phyloP scores from a whole-genome alignment of 2,329 filamentous ascomycete genomes.

The Mycosphaerella sp. region DNA sequence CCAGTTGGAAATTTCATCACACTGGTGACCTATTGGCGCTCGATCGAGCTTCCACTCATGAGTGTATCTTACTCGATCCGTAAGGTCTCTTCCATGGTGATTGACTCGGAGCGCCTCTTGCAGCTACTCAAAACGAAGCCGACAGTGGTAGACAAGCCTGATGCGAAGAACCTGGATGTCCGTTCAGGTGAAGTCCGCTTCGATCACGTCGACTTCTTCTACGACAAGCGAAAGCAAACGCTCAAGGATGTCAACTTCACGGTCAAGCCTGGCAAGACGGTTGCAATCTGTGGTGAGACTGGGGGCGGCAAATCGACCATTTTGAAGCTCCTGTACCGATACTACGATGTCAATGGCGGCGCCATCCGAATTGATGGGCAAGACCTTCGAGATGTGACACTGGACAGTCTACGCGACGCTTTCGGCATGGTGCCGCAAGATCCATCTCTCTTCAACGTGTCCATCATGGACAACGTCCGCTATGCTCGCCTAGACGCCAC shows the following conservation, averaged over 20 bases:
- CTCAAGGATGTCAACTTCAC: conserved; percentile 46
- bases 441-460: conserved; percentile 57
- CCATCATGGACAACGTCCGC: conserved; percentile 58
- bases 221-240: conserved; percentile 48
- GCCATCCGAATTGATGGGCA: conserved; percentile 53
- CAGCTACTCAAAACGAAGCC: conserved; percentile 54
- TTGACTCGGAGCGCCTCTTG: conserved; percentile 59
- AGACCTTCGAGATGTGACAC: conserved; percentile 53
- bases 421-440: conserved; percentile 62
- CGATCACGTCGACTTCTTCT: conserved; percentile 50
- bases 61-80: conserved; percentile 46
- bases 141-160: conserved; percentile 45
- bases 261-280: conserved; percentile 48
- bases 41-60: conserved; percentile 44
- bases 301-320: conserved; percentile 59
- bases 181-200: conserved; percentile 49
- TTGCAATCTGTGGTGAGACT: conserved; percentile 57
- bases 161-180: conserved; percentile 42
- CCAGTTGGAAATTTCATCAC: conserved; percentile 58
- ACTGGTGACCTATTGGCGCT: conserved; percentile 57
- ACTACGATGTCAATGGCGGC: conserved; percentile 53
- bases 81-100: conserved; percentile 48
- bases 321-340: conserved; percentile 54
- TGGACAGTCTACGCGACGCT: conserved; percentile 51
- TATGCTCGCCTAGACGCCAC: conserved; percentile 58